Percentiles rank a stretch among this genome's conserved stretches.
These are phyloP conservation scores for Hypomontagnella monticulosa DNA, from an alignment of 495 filamentous ascomycete genomes.

Conservation along the genomic window DNA sequence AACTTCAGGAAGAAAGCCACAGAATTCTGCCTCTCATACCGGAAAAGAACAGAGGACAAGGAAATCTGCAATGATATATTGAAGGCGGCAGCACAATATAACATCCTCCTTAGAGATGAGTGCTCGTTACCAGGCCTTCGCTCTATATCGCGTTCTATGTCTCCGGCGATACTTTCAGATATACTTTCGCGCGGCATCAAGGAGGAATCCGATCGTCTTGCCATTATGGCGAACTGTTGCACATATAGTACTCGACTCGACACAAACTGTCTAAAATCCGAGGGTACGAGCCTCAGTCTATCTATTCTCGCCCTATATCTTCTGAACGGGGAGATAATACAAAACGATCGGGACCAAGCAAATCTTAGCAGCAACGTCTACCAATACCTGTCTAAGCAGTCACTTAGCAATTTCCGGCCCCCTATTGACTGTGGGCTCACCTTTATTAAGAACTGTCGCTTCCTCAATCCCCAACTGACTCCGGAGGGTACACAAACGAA, in stretches of 20 bases:
- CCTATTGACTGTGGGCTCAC: conserved; percentile 41
- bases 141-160: conserved; percentile 44
- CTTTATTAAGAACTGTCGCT: conserved; percentile 50
- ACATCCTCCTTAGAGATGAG: conserved; percentile 41
- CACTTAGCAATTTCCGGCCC: conserved; percentile 40
- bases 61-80: conserved; percentile 40
- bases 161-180: conserved; percentile 42
- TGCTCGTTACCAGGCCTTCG: not conserved
- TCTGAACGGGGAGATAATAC: conserved; percentile 49
- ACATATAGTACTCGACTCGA: conserved; percentile 46
- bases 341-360: conserved; percentile 39
- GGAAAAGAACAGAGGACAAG: conserved; percentile 22
- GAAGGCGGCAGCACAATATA: conserved; percentile 41
- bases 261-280: conserved; percentile 32
- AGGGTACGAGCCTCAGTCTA: conserved; percentile 42
- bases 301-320: conserved; percentile 48
- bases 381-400: conserved; percentile 40
- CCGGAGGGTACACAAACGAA: conserved; percentile 33
- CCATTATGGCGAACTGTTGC: conserved; percentile 46
- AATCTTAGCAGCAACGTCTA: conserved; percentile 37
- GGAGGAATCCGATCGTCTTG: conserved; percentile 43
- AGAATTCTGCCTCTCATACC: conserved; percentile 43
- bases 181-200: conserved; percentile 35
- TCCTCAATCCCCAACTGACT: conserved; percentile 40
- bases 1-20: conserved; percentile 41